phyloP scores from a whole-genome alignment of 2,329 filamentous ascomycete genomes.

The Chaetomium olivaceum region DNA sequence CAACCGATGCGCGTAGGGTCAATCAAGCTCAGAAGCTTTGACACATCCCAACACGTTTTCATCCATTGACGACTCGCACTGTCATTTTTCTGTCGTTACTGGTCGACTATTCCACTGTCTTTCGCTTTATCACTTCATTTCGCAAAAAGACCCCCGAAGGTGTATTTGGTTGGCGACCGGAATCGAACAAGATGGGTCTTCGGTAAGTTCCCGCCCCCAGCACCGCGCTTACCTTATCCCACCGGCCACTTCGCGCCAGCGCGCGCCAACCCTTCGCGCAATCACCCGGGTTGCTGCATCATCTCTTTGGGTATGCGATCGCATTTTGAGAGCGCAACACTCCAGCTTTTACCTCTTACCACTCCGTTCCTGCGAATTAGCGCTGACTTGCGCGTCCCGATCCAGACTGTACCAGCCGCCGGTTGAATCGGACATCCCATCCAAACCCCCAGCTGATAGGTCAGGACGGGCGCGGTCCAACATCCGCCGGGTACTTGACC shows the following conservation, averaged over 20 bases:
- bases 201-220: slow-evolving; percentile 31
- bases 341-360: slow-evolving; percentile 3
- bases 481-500: slow-evolving; percentile 33
- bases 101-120: slow-evolving; percentile 23
- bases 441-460: slow-evolving; percentile 34
- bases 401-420: slow-evolving; percentile 38
- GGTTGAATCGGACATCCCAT: slow-evolving; percentile 37
- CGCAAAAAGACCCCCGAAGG: background rate
- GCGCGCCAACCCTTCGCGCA: slow-evolving; percentile 11
- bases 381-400: slow-evolving; percentile 25
- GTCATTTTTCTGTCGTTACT: slow-evolving; percentile 24
- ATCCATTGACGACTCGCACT: slow-evolving; percentile 31
- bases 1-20: slow-evolving; percentile 28
- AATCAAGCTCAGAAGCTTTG: slow-evolving; percentile 28
- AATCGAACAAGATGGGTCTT: slow-evolving; percentile 35
- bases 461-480: slow-evolving; percentile 34
- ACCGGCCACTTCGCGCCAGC: slow-evolving; percentile 26
- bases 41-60: slow-evolving; percentile 29
- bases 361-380: slow-evolving; percentile 2
- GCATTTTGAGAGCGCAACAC: background rate
- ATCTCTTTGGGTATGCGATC: background rate
- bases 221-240: slow-evolving; percentile 25
- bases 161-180: background rate
- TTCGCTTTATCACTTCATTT: slow-evolving; percentile 23
- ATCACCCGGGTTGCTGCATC: slow-evolving; percentile 14